phyloP scores from a whole-genome alignment of 2,329 filamentous ascomycete species.

The Aspergillus sp. region DNA sequence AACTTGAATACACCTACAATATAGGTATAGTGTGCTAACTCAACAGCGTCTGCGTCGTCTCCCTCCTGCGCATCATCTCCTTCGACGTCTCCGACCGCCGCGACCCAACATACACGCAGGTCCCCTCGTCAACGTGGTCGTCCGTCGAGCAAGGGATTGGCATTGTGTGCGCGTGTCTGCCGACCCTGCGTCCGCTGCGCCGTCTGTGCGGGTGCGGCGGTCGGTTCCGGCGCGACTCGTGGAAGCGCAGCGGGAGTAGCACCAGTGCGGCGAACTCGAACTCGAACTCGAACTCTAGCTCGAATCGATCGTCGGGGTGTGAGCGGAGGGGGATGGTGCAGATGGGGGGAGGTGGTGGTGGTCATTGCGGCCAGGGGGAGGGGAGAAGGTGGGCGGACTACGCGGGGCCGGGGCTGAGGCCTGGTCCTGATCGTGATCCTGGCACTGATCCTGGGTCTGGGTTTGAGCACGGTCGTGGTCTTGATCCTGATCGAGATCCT shows the following conservation, averaged over 20 bases:
- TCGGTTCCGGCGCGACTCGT: not conserved
- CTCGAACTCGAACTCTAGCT: too few relatives aligned
- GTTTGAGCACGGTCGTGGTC: not conserved
- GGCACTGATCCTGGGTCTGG: not conserved
- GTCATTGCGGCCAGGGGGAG: too few relatives aligned
- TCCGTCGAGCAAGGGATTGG: constrained; percentile 30
- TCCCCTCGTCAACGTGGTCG: constrained; percentile 26
- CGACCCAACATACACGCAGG: constrained; percentile 19
- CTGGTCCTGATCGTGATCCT: too few relatives aligned
- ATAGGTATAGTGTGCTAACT: too few relatives aligned
- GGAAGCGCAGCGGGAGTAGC: not conserved
- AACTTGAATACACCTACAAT: too few relatives aligned
- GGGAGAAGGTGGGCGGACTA: too few relatives aligned
- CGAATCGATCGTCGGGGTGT: not conserved
- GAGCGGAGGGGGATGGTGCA: too few relatives aligned
- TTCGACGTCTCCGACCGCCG: constrained; percentile 14
- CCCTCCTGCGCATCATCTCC: constrained; percentile 24
- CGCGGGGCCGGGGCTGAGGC: too few relatives aligned
- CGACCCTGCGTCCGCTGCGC: constrained; percentile 24
- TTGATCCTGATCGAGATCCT: too few relatives aligned
- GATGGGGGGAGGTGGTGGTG: too few relatives aligned
- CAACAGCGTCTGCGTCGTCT: constrained; percentile 25
- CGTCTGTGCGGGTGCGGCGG: not conserved
- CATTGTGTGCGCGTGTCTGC: constrained; percentile 29
- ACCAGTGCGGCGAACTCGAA: too few relatives aligned